phyloP scores from a whole-genome alignment of 768 basidiomycete species.

The Postia placenta region DNA sequence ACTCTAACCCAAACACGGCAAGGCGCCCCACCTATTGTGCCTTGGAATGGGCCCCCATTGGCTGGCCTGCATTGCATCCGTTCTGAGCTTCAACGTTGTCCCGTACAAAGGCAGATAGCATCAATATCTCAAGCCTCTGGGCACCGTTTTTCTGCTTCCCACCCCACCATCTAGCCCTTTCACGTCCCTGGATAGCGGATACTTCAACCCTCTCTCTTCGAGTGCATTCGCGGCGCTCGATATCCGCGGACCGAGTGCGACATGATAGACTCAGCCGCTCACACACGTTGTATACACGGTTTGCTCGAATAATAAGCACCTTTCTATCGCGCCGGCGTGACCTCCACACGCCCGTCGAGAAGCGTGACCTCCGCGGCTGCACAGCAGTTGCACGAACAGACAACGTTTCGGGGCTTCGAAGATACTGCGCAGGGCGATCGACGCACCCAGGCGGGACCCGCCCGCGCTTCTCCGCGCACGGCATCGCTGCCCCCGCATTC shows the following conservation, averaged over 20 bases:
- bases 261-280: constrained; percentile 7
- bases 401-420: constrained; percentile 18
- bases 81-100: neutral
- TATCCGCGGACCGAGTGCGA: too few species aligned
- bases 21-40: neutral
- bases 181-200: constrained; percentile 55
- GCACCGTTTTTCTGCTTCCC: constrained; percentile 1
- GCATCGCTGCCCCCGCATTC: constrained; percentile 53
- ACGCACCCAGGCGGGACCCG: constrained; percentile 67
- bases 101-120: neutral
- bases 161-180: constrained; percentile 34
- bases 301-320: constrained; percentile 29
- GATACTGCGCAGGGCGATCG: constrained; percentile 2
- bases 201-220: constrained; percentile 72
- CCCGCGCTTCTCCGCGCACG: constrained; percentile 59
- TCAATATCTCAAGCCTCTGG: neutral
- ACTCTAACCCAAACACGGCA: neutral
- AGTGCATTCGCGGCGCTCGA: constrained; percentile 67
- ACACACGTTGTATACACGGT: constrained; percentile 6
- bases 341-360: constrained; percentile 68
- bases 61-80: neutral
- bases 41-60: neutral
- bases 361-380: constrained; percentile 57
- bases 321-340: constrained; percentile 74
- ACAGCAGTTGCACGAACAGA: constrained; percentile 9